Base-by-base conservation (phyloP, 2,329 filamentous ascomycete genomes). In the Phyllachora maydis region DNA sequence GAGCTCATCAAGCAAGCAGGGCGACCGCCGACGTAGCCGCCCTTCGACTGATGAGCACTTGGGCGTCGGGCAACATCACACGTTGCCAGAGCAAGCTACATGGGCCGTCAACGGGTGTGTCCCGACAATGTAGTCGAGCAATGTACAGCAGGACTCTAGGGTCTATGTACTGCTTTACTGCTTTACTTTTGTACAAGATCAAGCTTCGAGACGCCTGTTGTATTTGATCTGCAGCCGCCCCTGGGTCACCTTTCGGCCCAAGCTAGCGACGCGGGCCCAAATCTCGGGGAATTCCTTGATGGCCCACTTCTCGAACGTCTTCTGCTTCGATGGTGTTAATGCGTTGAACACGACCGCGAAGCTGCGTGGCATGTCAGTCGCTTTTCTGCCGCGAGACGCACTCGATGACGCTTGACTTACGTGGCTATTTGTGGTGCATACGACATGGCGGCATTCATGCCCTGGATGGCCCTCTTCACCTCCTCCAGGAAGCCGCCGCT, bases 301-400 rank as follows among this genome's bases (percentile, higher is more conserved):
- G 3, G 74, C 74, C 81, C 81, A 92, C 10, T 59, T 51, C 40
- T 82, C 70, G 27, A 90, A 72, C 4, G 59, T 52, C 43, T 88
- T 79, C 36, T 67, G 59, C 24, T 60, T 57, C 28, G 62, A 59
- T 28, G 61, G 65, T 3, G 65, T 68, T 3, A 81, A 59, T 7
- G 67, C 71, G 35, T 85, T 88, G 45, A 78, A 81, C 28, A 81
- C 57, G 14, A 72, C 63, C 10, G 71, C 79, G 22, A 92, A 53
- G 15, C 78, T 82, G 26, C 14, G 9, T 9, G 4, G 8, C 11
- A n/a, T 16, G 21, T 23, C 15, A 23, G 21, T 22, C 11, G n/a
- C 8, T n/a, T 13, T 7, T 8, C 7, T 13, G 12, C 8, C 10
- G 12, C 8, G 4, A 12, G 6, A 14, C 11, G 9, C 10, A 6